Base-by-base conservation (phyloP, 331 rosid species). In the Arachis monticola region DNA sequence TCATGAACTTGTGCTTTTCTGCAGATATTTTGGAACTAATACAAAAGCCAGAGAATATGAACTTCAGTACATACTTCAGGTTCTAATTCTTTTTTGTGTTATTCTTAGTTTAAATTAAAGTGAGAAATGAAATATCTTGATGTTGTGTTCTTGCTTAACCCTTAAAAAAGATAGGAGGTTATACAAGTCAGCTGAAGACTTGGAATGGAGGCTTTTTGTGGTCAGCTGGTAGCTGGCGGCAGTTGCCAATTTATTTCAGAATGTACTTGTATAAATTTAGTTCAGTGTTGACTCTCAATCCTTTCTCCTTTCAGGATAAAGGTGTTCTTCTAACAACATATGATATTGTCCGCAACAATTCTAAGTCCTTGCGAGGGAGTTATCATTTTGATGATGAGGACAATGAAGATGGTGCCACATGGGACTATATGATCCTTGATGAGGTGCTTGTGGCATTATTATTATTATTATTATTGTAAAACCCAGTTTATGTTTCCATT, bases 341-440 rank as follows among this genome's bases (percentile, higher is more conserved):
- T 69, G 99, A 94, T 72, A 92, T 92, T 73, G 99, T 94, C 64
- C 89, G 97, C 81, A 87, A 87, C 80, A 94, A 92, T 85, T 84
- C 86, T 11, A 91, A 89, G 84, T 81, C 97, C 71, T 76, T 93
- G 67, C 79, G 38, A 55, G 96, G 93, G 14, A 44, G 40, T 64
- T 30, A 32, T 60, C 66, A 50, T 70, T 75, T 48, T 11, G 83
- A 74, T 27, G 92, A 87, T 5, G 97, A 87, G 13, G 95, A 85
- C 48, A 77, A 58, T 32, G 97, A 90, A 57, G 97, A 90, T 63
- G 60, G 75, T 6, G 32, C 76, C 45, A 82, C 79, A n/a, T 94
- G 99, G 99, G 99, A 94, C 83, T 92, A 94, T 80, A 88, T 94
- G 99, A 90, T 94, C 69, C 97, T 94, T 45, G 99, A 94, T 85